These are phyloP conservation scores for Ceratobasidium sp. DNA, from an alignment of 1,284 basidiomycete genomes.

Conservation along the genomic window DNA sequence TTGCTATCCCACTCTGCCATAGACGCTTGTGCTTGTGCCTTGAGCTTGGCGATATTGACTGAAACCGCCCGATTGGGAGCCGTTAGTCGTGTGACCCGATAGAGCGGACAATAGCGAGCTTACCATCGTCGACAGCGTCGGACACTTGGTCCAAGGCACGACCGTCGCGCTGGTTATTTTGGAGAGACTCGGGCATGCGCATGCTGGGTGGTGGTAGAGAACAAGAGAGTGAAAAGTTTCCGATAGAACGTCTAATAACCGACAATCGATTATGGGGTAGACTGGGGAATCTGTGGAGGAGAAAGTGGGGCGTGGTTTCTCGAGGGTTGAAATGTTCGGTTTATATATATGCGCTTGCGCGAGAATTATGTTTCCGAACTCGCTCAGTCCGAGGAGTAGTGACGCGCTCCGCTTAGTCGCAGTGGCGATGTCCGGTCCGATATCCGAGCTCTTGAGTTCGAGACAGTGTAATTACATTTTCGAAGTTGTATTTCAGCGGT, in stretches of 20 bases:
- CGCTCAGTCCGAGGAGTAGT: conserved; percentile 7
- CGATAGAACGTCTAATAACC: conserved; percentile 1
- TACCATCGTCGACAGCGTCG: conserved; percentile 77
- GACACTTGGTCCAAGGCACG: conserved; percentile 67
- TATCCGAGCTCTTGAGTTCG: not conserved
- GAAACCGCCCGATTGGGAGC: conserved; percentile 3
- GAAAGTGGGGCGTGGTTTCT: conserved; percentile 15
- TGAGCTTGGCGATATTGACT: conserved; percentile 49
- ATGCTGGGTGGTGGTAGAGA: conserved; percentile 17
- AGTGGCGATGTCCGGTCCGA: conserved; percentile 31
- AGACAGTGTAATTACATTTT: conserved; percentile 26
- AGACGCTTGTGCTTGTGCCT: conserved; percentile 36
- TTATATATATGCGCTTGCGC: conserved; percentile 28
- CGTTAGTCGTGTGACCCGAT: conserved; percentile 1
- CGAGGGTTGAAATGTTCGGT: not conserved
- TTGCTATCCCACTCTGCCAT: conserved; percentile 58
- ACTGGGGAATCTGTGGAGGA: conserved; percentile 9
- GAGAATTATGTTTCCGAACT: not conserved
- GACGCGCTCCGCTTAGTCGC: not conserved
- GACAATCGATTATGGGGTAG: conserved; percentile 18
- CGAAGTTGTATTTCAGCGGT: conserved; percentile 34
- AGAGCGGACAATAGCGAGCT: conserved; percentile 41
- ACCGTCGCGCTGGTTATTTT: conserved; percentile 43
- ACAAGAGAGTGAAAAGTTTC: conserved; percentile 6
- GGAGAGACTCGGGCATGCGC: conserved; percentile 34